Evolutionary conservation across 352 stramenopile genomes (phyloP), one percentile per base, ranked within the genome.

Genomic region (Phytophthora pistaciae): DNA sequence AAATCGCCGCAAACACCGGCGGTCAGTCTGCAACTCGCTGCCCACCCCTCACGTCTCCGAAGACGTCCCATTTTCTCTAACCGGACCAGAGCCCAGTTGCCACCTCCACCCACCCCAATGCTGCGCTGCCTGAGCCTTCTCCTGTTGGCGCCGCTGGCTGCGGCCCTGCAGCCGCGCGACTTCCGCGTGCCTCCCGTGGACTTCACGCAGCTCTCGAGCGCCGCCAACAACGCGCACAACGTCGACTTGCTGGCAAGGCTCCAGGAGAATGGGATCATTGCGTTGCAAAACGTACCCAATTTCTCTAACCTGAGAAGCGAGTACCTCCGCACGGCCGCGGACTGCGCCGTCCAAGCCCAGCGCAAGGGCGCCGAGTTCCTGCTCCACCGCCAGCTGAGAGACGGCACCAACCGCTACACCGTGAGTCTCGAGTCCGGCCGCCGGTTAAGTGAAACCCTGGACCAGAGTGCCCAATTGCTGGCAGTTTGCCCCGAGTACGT

Each of bases 341-440:
- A 64, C 62, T 96, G 88, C 46, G 85, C 83, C 13, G 82, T 92
- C 36, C 56, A 80, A 42, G 82, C 80, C 4, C 70, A 88, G 42
- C 60, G 64, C 38, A 66, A 85, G 69, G 82, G 76, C 33, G 79
- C 81, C 36, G 82, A 89, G 66, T 93, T 93, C 61, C 70, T 93
- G 50, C 79, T 91, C 21, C 81, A 91, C 73, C 84, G 84, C 14
- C 78, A 82, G 55, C 73, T 95, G 33, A 67, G 81, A 55, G 88
- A 95, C 70, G 83, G 82, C 64, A 93, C 88, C n/a, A 76, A 86
- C 50, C 81, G 88, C 8, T 91, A 86, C 71, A 95, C 88, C 0
- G 85, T 95, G 66, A 93, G 85, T 58, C 83, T 87, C 8, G 78
- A 92, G 46, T 85, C 82, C 0, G 87, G 85, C 1, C 74, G 76